Conservation (phyloP, 805 yeast species). For the Cyberlindnera americana region DNA sequence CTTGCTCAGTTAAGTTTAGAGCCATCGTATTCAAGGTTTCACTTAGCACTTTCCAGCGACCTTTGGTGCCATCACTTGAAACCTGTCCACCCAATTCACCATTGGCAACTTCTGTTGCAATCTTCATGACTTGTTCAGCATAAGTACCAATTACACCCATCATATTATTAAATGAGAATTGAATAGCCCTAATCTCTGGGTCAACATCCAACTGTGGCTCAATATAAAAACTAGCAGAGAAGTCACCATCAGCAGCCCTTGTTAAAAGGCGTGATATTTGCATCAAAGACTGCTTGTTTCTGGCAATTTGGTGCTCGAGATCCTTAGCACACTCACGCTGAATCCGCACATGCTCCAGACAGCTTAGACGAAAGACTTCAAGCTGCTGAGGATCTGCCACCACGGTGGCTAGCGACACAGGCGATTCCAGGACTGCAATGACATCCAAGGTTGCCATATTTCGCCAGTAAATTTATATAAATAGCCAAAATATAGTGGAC, state of each 20-base stretch:
- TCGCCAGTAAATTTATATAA: background rate
- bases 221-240: slow-evolving; percentile 72
- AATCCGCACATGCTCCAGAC: slow-evolving; percentile 3
- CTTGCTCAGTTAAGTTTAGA: slow-evolving; percentile 79
- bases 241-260: slow-evolving; percentile 86
- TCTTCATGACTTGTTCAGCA: slow-evolving; percentile 69
- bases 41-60: slow-evolving; percentile 82
- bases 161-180: slow-evolving; percentile 79
- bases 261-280: slow-evolving; percentile 8
- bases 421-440: slow-evolving; percentile 6
- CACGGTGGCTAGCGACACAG: slow-evolving; percentile 8
- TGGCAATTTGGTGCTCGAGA: slow-evolving; percentile 7
- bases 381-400: slow-evolving; percentile 7
- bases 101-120: slow-evolving; percentile 86
- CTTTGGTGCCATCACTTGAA: slow-evolving; percentile 77
- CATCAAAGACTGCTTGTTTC: slow-evolving; percentile 10
- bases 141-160: slow-evolving; percentile 68
- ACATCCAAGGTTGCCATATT: slow-evolving; percentile 10
- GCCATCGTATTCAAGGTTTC: slow-evolving; percentile 91
- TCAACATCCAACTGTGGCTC: slow-evolving; percentile 54
- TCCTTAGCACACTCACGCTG: slow-evolving; percentile 6
- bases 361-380: slow-evolving; percentile 11
- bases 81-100: slow-evolving; percentile 92
- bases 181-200: slow-evolving; percentile 76
- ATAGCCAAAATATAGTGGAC: too few relatives aligned